Base-by-base conservation (phyloP, 75 land plant species). In the Picea glauca region DNA sequence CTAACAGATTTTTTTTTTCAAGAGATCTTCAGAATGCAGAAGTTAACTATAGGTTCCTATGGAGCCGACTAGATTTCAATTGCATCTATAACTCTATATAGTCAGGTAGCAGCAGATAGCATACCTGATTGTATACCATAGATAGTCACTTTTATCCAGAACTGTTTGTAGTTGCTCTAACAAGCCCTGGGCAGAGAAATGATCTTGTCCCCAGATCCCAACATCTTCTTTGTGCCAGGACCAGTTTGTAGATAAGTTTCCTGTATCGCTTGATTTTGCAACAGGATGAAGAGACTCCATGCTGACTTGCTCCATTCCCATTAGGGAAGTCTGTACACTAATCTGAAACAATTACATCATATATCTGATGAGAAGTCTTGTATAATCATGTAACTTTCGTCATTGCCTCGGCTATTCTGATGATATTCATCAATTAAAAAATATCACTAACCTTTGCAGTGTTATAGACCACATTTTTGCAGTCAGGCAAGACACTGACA, bases 81-180 rank as follows among this genome's bases (percentile, higher is more conserved):
- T 65, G 11, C 5, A 72, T 72, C 3, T 46, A 8, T 8, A 72
- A 72, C 13, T 40, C 26, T 72, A 35, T 62, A 46, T 43, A 20
- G 23, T n/a, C 1, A 18, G 13, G 43, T n/a, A 59, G 57, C 46
- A 60, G 50, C 26, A 21, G 60, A 77, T 57, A 46, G 60, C 68
- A 61, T 81, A 96, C 99, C 89, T 91, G 13, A 88, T 94, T 78
- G 89, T 87, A 77, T 92, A 96, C 98, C 98, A 96, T 50, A 96
- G 76, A 67, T 92, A 96, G 62, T 96, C 99, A 81, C 91, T 89
- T 8, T 60, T 60, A 84, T 96, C 99, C 81, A 78, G 84, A 11
- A 88, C 80, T 6, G 83, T 80, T 5, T 61, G 70, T 38, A 91
- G 83, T 70, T 96, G 99, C 67, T 96, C 99, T 20, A 91, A 31